Percentiles rank a stretch among this genome's conserved stretches.
phyloP scores from a whole-genome alignment of 2,329 filamentous ascomycete species.

The Aspergillus tanneri region DNA sequence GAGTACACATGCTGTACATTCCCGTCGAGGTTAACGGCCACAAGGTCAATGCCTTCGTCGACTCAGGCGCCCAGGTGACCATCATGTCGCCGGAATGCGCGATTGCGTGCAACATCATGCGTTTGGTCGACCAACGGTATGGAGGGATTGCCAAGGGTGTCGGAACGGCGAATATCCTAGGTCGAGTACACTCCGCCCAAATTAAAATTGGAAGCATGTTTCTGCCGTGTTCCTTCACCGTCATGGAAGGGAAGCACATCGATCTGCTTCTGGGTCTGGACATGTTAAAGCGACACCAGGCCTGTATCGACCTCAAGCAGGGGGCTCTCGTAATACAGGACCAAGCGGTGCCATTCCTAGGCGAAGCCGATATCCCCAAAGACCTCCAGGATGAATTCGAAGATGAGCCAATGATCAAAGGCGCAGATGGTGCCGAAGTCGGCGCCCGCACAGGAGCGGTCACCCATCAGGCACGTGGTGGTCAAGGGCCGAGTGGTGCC shows the following conservation, averaged over 20 bases:
- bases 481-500: constrained; percentile 17
- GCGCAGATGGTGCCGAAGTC: constrained; percentile 84
- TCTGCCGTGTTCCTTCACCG: constrained; percentile 92
- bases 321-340: constrained; percentile 86
- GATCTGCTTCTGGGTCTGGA: constrained; percentile 90
- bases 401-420: constrained; percentile 78
- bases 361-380: constrained; percentile 92
- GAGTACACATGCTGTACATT: constrained; percentile 94
- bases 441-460: constrained; percentile 76
- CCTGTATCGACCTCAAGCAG: constrained; percentile 80
- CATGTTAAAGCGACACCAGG: constrained; percentile 96
- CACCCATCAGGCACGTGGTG: constrained; percentile 35
- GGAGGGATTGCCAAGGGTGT: constrained; percentile 90
- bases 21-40: constrained; percentile 91
- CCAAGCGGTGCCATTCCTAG: constrained; percentile 83
- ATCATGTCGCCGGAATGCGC: constrained; percentile 97
- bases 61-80: constrained; percentile 94
- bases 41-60: constrained; percentile 91
- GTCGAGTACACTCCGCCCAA: constrained; percentile 90
- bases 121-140: constrained; percentile 88
- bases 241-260: constrained; percentile 98
- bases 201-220: constrained; percentile 88
- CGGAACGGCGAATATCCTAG: constrained; percentile 89
- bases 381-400: constrained; percentile 67
- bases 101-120: constrained; percentile 91